Base-by-base conservation (phyloP, 169 alveolate genomes). In the Eimeria necatrix region DNA sequence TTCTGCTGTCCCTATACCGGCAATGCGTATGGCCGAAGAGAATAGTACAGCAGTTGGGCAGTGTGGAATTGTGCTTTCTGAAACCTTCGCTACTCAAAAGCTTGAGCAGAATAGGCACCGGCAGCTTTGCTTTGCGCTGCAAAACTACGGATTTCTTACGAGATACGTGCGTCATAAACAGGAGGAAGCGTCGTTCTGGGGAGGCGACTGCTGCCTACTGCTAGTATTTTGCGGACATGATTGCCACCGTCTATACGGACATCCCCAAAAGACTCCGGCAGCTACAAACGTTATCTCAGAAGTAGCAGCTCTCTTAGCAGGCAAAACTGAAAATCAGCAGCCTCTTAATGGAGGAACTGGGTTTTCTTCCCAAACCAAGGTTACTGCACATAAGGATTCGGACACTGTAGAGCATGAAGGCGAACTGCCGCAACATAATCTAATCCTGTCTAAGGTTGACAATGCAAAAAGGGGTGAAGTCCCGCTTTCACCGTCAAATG, bases 201-300 rank as follows among this genome's bases (percentile, higher is more conserved):
- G 93, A 4, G 9, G 24, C 26, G 70, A 61, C 22, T 78, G 59
- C 20, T 85, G 93, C 64, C 80, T 85, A 46, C 68, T 85, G 83
- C 68, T 85, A 59, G 64, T 80, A 49, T 85, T 85, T 48, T 85
- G 93, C 46, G 93, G 93, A 49, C 32, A 49, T 61, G 93, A 85
- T 22, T 85, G 93, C 81, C 93, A 85, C 93, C 93, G 93, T 59
- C 81, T 61, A 22, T 85, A 85, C 81, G 93, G 93, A 26, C 93
- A 85, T 46, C 93, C 93, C 61, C 93, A 85, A 61, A n/a, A 85
- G 52, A 85, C 93, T 60, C 64, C 93, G 20, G 93, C 93, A 22
- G 93, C 93, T 0, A 22, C 52, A n/a, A 85, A 85, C 59, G 93
- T 80, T 61, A 16, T 85, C 64, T 59, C 93, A 26, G 80, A 85